Evolutionary conservation across 2,329 filamentous ascomycete genomes (phyloP), one percentile per base, ranked within the genome.

Genomic region (Cadophora sp.): DNA sequence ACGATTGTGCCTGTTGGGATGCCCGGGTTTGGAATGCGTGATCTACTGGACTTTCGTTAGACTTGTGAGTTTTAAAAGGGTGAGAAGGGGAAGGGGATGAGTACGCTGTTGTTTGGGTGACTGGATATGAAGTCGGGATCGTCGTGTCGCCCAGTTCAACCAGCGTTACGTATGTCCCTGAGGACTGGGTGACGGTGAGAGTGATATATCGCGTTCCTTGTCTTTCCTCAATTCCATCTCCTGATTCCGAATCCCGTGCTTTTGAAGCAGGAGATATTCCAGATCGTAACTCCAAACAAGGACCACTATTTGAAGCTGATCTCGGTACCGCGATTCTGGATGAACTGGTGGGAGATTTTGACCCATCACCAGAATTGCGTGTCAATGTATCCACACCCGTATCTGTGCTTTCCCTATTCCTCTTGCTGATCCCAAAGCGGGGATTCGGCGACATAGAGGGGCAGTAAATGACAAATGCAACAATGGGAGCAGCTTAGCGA

Each of bases 1-100:
- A 70, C 68, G 37, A 72, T 70, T 1, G 65, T 51, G 9, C 64
- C 51, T 7, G 70, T 69, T n/a, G 68, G 56, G 61, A 71, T 62
- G 4, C 64, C 64, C 0, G 66, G 68, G 14, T 64, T 60, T 40
- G 63, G 58, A 9, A 29, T 29, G 19, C 53, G 14, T 53, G 31
- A 7, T 53, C 14, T 22, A 24, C 26, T 22, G 22, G n/a, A 16
- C 22, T 34, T 22, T 24, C 4, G 51, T 43, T 59, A 51, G 40
- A 46, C 9, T 26, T 55, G n/a, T 48, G 55, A 8, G 56, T 24
- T 24, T 24, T 34, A 40, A 43, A 19, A 19, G 14, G 5, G 2
- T 14, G 40, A 1, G 4, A 43, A 34, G 7, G 62, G 27, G n/a
- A 29, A 19, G 24, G 24, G 8, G 5, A 22, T 31, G 22, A 26